Percentiles rank a stretch among this genome's conserved stretches.
These are phyloP conservation scores for Cylindrotheca fusiformis DNA, from an alignment of 108 stramenopile genomes.

Conservation along the genomic window DNA sequence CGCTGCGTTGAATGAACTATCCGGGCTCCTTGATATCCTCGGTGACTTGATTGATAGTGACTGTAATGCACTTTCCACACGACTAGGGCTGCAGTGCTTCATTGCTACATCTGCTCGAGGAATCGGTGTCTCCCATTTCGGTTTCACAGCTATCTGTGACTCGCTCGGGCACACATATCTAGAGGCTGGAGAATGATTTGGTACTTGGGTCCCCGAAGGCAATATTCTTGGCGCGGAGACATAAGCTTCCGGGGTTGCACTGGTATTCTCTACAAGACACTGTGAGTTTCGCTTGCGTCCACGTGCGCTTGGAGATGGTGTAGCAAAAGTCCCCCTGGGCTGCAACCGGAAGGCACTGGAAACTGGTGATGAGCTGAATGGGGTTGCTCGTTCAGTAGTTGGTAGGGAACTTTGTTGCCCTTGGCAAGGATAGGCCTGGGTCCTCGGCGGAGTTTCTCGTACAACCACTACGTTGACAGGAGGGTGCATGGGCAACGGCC, in stretches of 20 bases:
- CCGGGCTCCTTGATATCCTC: not conserved
- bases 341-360: slow-evolving; percentile 9
- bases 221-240: too few relatives aligned
- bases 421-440: too few relatives aligned
- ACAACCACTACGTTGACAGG: too few relatives aligned
- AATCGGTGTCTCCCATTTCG: too few relatives aligned
- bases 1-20: not conserved
- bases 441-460: too few relatives aligned
- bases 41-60: slow-evolving; percentile 12
- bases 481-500: too few relatives aligned
- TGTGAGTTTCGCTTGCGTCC: slow-evolving; percentile 10
- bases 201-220: not conserved
- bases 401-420: too few relatives aligned
- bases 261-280: slow-evolving; percentile 1
- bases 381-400: too few relatives aligned
- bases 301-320: not conserved
- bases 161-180: too few relatives aligned
- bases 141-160: too few relatives aligned
- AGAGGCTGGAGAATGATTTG: not conserved
- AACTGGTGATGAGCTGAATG: not conserved
- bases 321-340: not conserved
- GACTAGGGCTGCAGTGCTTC: too few relatives aligned
- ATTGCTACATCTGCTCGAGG: too few relatives aligned
- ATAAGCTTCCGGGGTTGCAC: not conserved
- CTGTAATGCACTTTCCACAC: slow-evolving; percentile 8